Evolutionary conservation across 805 yeast species (phyloP).

Genomic region (Schizosaccharomyces osmophilus): DNA sequence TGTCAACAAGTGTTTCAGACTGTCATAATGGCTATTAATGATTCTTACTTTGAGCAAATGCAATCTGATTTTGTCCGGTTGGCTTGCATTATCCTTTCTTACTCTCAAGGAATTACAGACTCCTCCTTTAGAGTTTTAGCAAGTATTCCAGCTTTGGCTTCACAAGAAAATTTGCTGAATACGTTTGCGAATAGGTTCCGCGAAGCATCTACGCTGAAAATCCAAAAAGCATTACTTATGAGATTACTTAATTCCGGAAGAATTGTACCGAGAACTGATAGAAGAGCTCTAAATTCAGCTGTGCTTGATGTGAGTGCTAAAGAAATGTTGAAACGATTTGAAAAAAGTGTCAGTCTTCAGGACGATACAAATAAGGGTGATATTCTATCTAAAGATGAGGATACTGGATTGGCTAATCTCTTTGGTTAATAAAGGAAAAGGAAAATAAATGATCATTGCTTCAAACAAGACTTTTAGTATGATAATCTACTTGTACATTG

Average conservation of each 20-base stretch:
- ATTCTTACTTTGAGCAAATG: not conserved
- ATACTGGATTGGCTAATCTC: not conserved
- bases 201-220: not conserved
- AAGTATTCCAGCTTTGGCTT: not conserved
- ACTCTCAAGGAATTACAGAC: not conserved
- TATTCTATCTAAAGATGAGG: not conserved
- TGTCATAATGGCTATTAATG: not conserved
- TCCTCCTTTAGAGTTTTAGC: not conserved
- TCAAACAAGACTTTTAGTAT: too few relatives aligned
- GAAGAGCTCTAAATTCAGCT: not conserved
- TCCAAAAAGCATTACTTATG: not conserved
- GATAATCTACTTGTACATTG: too few relatives aligned
- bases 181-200: not conserved
- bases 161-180: not conserved
- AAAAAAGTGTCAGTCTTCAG: not conserved
- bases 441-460: not conserved
- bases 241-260: not conserved
- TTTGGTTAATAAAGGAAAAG: not conserved
- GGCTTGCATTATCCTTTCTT: not conserved
- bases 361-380: not conserved
- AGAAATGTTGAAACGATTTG: slow-evolving; percentile 15
- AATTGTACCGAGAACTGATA: not conserved
- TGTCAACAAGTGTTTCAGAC: not conserved
- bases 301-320: slow-evolving; percentile 29
- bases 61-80: not conserved